Evolutionary conservation across 192 early-diverging fungal species (phyloP).

Genomic region (Coemansia sp.): DNA sequence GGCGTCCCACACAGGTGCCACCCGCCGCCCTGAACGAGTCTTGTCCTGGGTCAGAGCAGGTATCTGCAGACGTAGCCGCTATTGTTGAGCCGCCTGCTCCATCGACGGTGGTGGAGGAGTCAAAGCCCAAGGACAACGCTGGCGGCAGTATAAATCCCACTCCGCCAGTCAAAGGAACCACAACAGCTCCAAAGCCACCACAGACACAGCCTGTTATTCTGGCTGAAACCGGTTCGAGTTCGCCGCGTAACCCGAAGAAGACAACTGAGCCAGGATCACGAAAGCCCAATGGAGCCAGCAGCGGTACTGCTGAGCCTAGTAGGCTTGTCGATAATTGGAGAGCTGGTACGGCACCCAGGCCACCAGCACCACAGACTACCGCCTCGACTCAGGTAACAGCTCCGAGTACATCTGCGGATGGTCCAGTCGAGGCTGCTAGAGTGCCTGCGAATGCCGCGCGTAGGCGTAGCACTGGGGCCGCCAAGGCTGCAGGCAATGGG

Average conservation of each 20-base stretch:
- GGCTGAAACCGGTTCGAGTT: not conserved
- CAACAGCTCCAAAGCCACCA: not conserved
- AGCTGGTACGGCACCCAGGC: constrained; percentile 6
- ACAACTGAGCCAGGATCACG: not conserved
- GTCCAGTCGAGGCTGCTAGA: not conserved
- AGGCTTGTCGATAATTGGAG: constrained; percentile 15
- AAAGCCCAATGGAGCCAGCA: not conserved
- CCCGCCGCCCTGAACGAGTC: not conserved
- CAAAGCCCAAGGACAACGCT: not conserved
- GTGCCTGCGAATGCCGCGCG: not conserved
- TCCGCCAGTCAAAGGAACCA: not conserved
- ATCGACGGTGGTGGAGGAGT: not conserved
- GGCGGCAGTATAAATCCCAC: not conserved
- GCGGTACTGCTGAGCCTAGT: not conserved
- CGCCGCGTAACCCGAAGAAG: not conserved
- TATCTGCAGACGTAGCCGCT: not conserved
- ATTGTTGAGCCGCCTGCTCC: not conserved
- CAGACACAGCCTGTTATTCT: not conserved
- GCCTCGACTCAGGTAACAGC: not conserved
- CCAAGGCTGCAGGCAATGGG: not conserved
- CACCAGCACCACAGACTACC: not conserved
- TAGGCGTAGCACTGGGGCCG: constrained; percentile 16
- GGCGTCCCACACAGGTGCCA: not conserved
- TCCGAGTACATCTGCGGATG: not conserved
- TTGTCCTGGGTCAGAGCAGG: not conserved